These are phyloP conservation scores for Phytopythium helicoides DNA, from an alignment of 352 stramenopile genomes.

Conservation along the genomic window DNA sequence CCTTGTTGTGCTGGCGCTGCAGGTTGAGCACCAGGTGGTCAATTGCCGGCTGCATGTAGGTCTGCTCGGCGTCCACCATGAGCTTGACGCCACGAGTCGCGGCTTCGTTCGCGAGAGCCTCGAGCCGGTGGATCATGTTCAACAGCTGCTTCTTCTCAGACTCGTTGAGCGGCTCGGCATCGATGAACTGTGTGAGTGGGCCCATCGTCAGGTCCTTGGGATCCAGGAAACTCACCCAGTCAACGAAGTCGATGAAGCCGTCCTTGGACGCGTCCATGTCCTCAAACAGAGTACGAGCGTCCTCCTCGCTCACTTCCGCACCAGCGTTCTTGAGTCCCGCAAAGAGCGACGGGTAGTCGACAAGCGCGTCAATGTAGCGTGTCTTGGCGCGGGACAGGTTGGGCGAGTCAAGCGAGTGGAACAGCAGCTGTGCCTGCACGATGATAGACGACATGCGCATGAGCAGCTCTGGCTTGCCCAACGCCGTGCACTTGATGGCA, in stretches of 20 bases:
- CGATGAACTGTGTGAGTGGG: conserved; percentile 85
- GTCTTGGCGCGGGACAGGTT: conserved; percentile 83
- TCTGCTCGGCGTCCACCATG: conserved; percentile 98
- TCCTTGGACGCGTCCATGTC: conserved; percentile 66
- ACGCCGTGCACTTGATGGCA: conserved; percentile 96
- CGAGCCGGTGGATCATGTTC: conserved; percentile 87
- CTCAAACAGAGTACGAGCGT: conserved; percentile 62
- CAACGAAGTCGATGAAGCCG: conserved; percentile 92
- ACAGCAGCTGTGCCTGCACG: conserved; percentile 90
- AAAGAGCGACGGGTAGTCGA: conserved; percentile 77
- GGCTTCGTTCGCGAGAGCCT: conserved; percentile 72
- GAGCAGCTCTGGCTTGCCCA: conserved; percentile 95
- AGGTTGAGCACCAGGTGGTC: conserved; percentile 91
- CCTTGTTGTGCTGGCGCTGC: conserved; percentile 90
- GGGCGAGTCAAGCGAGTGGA: conserved; percentile 88
- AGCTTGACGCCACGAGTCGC: conserved; percentile 85
- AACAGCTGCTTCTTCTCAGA: conserved; percentile 90
- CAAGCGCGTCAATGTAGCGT: conserved; percentile 74
- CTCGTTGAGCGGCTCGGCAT: conserved; percentile 70
- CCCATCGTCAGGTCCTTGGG: conserved; percentile 90
- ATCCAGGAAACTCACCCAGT: conserved; percentile 93
- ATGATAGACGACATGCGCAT: conserved; percentile 94
- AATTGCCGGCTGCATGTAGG: conserved; percentile 97
- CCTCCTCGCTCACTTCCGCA: conserved; percentile 56
- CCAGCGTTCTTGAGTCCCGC: conserved; percentile 69